Conservation (phyloP, 345 rosid species). For the Syzygium aqueum region DNA sequence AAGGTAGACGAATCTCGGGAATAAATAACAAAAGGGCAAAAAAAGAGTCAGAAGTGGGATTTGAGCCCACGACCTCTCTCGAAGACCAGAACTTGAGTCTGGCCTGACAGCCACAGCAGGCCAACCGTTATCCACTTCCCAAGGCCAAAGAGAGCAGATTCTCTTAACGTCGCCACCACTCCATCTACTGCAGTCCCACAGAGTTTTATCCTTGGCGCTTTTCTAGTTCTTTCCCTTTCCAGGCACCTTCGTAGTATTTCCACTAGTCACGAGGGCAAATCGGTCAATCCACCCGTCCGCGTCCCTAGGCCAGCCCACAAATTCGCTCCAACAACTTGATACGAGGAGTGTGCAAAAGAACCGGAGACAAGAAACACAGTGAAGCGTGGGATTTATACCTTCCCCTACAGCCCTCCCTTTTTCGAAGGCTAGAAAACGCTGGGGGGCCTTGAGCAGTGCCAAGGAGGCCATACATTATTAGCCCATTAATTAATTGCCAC, state of each 20-base stretch:
- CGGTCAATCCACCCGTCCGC: not conserved
- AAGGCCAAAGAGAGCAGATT: not conserved
- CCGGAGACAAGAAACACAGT: too few relatives aligned
- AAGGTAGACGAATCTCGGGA: too few relatives aligned
- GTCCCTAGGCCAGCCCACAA: not conserved
- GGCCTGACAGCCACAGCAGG: not conserved
- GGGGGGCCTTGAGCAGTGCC: not conserved
- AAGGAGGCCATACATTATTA: not conserved
- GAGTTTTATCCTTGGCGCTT: not conserved
- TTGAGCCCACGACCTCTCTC: slow-evolving; percentile 54
- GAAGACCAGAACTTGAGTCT: slow-evolving; percentile 49
- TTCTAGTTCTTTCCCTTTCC: not conserved
- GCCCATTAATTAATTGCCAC: not conserved
- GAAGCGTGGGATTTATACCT: not conserved
- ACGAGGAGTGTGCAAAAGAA: too few relatives aligned
- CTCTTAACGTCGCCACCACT: not conserved
- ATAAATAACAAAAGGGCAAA: too few relatives aligned
- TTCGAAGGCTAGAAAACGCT: not conserved
- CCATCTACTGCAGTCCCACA: not conserved
- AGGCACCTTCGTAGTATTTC: not conserved
- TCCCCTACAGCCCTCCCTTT: not conserved
- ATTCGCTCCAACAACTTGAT: not conserved
- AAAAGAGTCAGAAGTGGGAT: slow-evolving; percentile 45
- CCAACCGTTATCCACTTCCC: not conserved
- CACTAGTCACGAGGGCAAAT: not conserved